Evolutionary conservation across 352 stramenopile genomes (phyloP).

Genomic region (Albugo laibachii): DNA sequence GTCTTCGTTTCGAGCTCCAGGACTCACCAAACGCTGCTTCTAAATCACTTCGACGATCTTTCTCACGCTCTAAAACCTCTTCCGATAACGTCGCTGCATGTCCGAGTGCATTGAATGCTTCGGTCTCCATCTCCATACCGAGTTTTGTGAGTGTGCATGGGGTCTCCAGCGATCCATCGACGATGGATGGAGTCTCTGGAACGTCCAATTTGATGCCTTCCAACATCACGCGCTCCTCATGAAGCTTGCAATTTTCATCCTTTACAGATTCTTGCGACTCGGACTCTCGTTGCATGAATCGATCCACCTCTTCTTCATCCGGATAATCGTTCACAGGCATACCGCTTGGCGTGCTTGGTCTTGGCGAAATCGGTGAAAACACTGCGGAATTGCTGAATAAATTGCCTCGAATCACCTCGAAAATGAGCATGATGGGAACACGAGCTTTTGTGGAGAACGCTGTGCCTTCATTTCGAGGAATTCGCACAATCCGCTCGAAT

Average conservation of each 20-base stretch:
- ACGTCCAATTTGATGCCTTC: slow-evolving; percentile 4
- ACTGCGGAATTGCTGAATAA: slow-evolving; percentile 1
- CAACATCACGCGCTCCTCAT: slow-evolving; percentile 1
- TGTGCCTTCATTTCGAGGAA: slow-evolving; percentile 71
- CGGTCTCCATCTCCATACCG: slow-evolving; percentile 11
- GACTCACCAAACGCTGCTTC: slow-evolving; percentile 88
- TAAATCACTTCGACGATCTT: slow-evolving; percentile 55
- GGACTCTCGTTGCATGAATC: slow-evolving; percentile 46
- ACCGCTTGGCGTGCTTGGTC: slow-evolving; percentile 16
- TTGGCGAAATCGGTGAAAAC: slow-evolving; percentile 33
- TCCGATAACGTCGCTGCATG: slow-evolving; percentile 34
- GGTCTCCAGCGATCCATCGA: slow-evolving; percentile 29
- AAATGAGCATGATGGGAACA: slow-evolving; percentile 75
- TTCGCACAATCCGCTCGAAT: slow-evolving; percentile 72
- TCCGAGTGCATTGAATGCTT: slow-evolving; percentile 8
- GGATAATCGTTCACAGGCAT: slow-evolving; percentile 40
- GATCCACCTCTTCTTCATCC: slow-evolving; percentile 59
- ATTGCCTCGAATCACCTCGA: slow-evolving; percentile 71
- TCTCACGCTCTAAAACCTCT: slow-evolving; percentile 64
- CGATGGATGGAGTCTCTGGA: slow-evolving; percentile 48
- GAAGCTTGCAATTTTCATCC: slow-evolving; percentile 16
- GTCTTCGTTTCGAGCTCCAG: slow-evolving; percentile 86
- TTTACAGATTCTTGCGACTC: slow-evolving; percentile 17
- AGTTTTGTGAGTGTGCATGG: slow-evolving; percentile 15
- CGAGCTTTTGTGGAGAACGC: slow-evolving; percentile 76